A percentile compares a stretch with the other conserved stretches of the same genome.
Conservation (phyloP, 2,329 filamentous ascomycete species). For the Venturia carpophila region DNA sequence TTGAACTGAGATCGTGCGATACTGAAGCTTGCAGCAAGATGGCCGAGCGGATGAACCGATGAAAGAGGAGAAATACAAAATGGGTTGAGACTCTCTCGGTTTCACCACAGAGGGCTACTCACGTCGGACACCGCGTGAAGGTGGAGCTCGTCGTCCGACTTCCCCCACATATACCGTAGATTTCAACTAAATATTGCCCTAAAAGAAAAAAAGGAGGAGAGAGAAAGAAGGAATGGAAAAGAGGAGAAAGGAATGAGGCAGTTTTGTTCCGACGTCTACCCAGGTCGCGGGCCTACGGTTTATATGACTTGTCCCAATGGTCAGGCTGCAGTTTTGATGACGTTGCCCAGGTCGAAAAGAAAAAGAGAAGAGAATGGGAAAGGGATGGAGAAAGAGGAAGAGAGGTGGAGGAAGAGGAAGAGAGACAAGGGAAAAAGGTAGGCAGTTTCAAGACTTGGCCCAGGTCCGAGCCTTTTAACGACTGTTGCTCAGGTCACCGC, state of each 20-base stretch:
- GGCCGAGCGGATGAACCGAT: background rate
- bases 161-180: background rate
- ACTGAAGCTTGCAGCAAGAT: background rate
- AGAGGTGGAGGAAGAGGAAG: background rate
- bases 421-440: background rate
- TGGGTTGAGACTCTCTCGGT: constrained; percentile 2
- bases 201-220: background rate
- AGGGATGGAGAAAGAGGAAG: background rate
- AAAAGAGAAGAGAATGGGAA: background rate
- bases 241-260: background rate
- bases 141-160: constrained; percentile 5
- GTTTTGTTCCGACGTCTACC: background rate
- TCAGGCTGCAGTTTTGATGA: background rate
- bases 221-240: background rate
- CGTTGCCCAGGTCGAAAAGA: background rate
- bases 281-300: background rate
- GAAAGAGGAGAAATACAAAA: background rate
- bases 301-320: background rate
- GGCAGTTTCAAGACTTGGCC: constrained; percentile 2
- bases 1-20: background rate
- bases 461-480: constrained; percentile 2
- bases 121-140: constrained; percentile 5
- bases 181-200: background rate
- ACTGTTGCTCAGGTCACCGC: constrained; percentile 1
- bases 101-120: constrained; percentile 1